A percentile compares a stretch with the other conserved stretches of the same genome.
phyloP scores from a whole-genome alignment of 768 basidiomycete species.

The Cystobasidium onofrii region DNA sequence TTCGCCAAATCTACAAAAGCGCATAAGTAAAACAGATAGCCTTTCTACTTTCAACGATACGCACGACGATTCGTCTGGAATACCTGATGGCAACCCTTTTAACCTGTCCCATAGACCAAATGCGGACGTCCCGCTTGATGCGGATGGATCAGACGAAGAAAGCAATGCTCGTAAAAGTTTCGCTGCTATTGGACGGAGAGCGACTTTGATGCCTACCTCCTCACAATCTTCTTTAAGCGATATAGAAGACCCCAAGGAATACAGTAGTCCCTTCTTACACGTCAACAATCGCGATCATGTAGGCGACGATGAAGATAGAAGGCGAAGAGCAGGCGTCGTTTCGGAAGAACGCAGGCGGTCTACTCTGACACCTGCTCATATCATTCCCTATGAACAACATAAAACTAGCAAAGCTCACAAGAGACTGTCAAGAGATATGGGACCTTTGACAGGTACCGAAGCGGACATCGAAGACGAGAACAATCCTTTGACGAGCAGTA shows the following conservation, averaged over 20 bases:
- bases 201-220: neutral
- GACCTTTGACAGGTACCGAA: neutral
- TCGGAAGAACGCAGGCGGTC: neutral
- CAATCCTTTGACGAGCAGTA: neutral
- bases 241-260: neutral
- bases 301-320: neutral
- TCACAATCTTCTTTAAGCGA: neutral
- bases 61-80: neutral
- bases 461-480: constrained; percentile 4
- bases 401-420: neutral
- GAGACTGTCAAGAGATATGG: neutral
- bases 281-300: neutral
- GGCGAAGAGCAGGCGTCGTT: neutral
- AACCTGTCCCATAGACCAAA: neutral
- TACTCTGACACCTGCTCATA: neutral
- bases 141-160: neutral
- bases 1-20: neutral
- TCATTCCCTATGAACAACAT: neutral
- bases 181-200: neutral
- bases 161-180: neutral
- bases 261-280: neutral
- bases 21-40: neutral
- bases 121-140: constrained; percentile 1
- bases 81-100: neutral
- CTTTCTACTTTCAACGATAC: neutral